Base-by-base conservation (phyloP, 116 monocot species). In the Posidonia oceanica region DNA sequence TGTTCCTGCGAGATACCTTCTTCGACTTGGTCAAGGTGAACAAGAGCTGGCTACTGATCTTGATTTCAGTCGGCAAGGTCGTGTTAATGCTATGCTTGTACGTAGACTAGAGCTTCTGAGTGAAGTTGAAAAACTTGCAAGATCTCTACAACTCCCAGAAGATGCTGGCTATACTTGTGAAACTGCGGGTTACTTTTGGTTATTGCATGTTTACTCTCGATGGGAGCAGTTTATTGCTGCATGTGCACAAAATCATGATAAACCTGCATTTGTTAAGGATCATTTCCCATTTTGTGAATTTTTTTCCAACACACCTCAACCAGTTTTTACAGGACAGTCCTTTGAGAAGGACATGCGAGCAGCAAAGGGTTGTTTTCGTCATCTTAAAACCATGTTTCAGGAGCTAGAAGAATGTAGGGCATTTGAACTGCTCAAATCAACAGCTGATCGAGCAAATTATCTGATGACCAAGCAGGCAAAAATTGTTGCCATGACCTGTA, bases 381-480 rank as follows among this genome's bases (percentile, higher is more conserved):
- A 98, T 80, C 85, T 98, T 42, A 92, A 85, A 39, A 93, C 86
- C 15, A 86, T 98, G 83, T 98, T 98, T 58, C 93, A 98, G 68
- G 98, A 98, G 74, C 78, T 98, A 61, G 93, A 98, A 71, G 93
- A 98, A 74, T 98, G 98, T 73, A 75, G 93, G 58, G 93, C 98
- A 67, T 98, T 98, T 83, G 98, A 98, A 69, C 69, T 98, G 67
- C 86, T 98, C 14, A 98, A 98, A 64, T 86, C 90, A 15, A 93
- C 93, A 63, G 98, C 93, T 65, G 98, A 98, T 77, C 82, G 98
- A 40, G 98, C 98, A 70, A 98, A 98, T 76, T 98, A 98, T 82
- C 80, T 98, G 72, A 98, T 98, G 98, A 98, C 98, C 36, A 98
- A 98, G 71, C 98, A 98, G 66, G 98, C 98, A 41, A 98, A 93